Conservation (phyloP, 2,329 filamentous ascomycete species). For the Colletotrichum australisinense region DNA sequence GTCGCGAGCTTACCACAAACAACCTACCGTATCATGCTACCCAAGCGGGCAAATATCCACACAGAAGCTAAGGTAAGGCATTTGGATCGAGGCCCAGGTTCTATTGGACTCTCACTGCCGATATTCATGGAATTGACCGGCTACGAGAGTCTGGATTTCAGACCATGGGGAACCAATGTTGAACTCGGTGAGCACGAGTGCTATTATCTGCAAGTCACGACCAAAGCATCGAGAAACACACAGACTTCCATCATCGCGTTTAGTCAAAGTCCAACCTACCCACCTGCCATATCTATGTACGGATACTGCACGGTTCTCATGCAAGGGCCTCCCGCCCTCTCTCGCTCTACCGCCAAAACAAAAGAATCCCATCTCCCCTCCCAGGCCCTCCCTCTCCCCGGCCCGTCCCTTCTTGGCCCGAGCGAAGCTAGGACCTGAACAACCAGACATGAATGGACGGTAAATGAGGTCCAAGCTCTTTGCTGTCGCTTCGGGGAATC, state of each 20-base stretch:
- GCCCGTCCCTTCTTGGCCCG: neutral
- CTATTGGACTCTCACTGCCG: no score
- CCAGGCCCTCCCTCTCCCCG: neutral
- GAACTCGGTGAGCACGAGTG: neutral
- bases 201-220: neutral
- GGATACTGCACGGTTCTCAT: constrained; percentile 21
- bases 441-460: constrained; percentile 3
- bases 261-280: constrained; percentile 2
- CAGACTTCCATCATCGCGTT: constrained; percentile 24
- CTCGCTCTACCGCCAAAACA: neutral
- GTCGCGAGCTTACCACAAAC: neutral
- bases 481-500: constrained; percentile 1
- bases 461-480: constrained; percentile 24
- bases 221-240: neutral
- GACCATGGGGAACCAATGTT: neutral
- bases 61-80: neutral
- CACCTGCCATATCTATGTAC: constrained; percentile 22
- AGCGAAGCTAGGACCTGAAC: constrained; percentile 1
- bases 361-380: constrained; percentile 12
- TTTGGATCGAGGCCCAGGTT: no score
- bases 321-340: constrained; percentile 28
- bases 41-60: neutral
- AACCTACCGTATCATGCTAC: neutral
- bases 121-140: no score
- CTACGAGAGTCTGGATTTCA: neutral